Percentiles rank a stretch among this genome's conserved stretches.
Evolutionary conservation across 2,329 filamentous ascomycete species (phyloP).

Genomic region (Aspergillus pseudotamarii): DNA sequence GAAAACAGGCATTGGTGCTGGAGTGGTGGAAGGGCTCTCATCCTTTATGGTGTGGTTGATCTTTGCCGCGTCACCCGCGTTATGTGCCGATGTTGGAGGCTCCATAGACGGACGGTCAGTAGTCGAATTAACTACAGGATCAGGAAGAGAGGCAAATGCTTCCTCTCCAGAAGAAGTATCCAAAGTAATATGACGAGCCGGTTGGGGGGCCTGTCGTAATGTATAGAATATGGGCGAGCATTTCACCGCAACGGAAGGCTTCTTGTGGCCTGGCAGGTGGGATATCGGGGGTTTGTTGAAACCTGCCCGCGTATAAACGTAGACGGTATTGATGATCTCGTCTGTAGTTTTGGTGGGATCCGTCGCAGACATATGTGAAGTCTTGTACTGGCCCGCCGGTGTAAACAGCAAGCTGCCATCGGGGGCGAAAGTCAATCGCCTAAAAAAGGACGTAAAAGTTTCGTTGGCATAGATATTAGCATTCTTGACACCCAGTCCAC

Average conservation of each 20-base stretch:
- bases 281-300: slow-evolving; percentile 96
- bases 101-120: slow-evolving; percentile 67
- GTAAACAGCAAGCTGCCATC: slow-evolving; percentile 94
- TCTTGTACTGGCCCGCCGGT: slow-evolving; percentile 92
- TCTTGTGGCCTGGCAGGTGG: slow-evolving; percentile 95
- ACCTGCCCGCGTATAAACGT: slow-evolving; percentile 94
- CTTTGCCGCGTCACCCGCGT: slow-evolving; percentile 53
- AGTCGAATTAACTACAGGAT: slow-evolving; percentile 66
- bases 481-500: slow-evolving; percentile 72
- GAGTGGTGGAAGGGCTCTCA: slow-evolving; percentile 52
- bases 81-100: slow-evolving; percentile 60
- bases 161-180: slow-evolving; percentile 90
- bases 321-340: slow-evolving; percentile 94
- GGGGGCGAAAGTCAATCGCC: slow-evolving; percentile 88
- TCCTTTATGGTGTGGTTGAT: slow-evolving; percentile 57
- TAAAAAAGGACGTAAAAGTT: slow-evolving; percentile 95
- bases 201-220: slow-evolving; percentile 66
- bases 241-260: slow-evolving; percentile 92
- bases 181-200: slow-evolving; percentile 87
- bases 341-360: slow-evolving; percentile 74
- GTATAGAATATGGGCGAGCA: slow-evolving; percentile 92
- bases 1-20: slow-evolving; percentile 69
- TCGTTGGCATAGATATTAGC: slow-evolving; percentile 94
- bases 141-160: slow-evolving; percentile 78
- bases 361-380: slow-evolving; percentile 67